These are phyloP conservation scores for Ogataea salicorniae DNA, from an alignment of 805 yeast species.

Conservation along the genomic window DNA sequence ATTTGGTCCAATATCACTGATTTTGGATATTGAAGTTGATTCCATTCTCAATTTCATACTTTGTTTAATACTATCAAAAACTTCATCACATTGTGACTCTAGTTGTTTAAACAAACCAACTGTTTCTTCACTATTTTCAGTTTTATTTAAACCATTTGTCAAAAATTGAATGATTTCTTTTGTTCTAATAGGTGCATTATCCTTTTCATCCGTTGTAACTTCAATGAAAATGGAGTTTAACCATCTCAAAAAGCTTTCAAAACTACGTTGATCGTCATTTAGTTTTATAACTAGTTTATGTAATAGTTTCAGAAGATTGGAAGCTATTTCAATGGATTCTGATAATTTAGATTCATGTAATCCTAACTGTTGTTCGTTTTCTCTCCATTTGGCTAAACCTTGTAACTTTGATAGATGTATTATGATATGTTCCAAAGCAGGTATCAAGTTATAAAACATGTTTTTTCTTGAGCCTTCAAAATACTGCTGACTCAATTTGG, in stretches of 20 bases:
- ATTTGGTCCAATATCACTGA: constrained; percentile 14
- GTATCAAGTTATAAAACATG: constrained; percentile 44
- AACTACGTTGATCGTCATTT: constrained; percentile 42
- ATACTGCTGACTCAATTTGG: constrained; percentile 41
- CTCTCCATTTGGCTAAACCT: constrained; percentile 37
- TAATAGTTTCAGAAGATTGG: constrained; percentile 28
- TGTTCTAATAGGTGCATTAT: constrained; percentile 15
- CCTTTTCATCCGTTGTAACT: constrained; percentile 34
- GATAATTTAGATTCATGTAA: constrained; percentile 14
- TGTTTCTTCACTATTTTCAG: constrained; percentile 5
- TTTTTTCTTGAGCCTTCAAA: constrained; percentile 47
- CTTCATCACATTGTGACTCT: constrained; percentile 7
- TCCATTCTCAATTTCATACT: constrained; percentile 18
- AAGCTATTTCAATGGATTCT: constrained; percentile 15
- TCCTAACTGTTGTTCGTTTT: constrained; percentile 16
- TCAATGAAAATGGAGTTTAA: constrained; percentile 32
- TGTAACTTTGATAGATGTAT: constrained; percentile 39
- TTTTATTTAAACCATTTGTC: constrained; percentile 13
- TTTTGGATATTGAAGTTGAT: constrained; percentile 4
- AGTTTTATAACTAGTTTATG: constrained; percentile 38
- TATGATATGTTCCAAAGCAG: constrained; percentile 52
- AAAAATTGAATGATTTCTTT: constrained; percentile 31
- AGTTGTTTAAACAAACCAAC: constrained; percentile 8
- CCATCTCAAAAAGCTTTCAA: constrained; percentile 44
- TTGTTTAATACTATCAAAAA: constrained; percentile 15